phyloP scores from a whole-genome alignment of 2,329 filamentous ascomycete species.

The Colletotrichum lentis region DNA sequence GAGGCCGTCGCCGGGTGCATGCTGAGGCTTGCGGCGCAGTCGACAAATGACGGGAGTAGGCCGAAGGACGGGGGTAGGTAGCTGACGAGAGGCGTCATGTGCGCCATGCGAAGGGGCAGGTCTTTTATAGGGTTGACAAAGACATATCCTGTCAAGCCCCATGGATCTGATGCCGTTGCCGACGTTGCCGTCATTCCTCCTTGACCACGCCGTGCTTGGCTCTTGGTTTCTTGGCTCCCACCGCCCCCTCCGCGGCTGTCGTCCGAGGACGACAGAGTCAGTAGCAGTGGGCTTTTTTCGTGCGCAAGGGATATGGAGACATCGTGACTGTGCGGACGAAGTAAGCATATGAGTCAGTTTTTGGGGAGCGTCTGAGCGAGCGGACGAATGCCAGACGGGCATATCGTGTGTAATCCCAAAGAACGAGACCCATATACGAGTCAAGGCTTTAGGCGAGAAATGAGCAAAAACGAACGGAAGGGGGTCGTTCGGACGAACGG shows the following conservation, averaged over 20 bases:
- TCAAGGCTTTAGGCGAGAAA: constrained; percentile 11
- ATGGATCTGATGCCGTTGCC: constrained; percentile 2
- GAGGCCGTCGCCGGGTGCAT: constrained; percentile 57
- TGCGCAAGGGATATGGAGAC: constrained; percentile 58
- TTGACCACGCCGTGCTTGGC: background rate
- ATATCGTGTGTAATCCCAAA: constrained; percentile 22
- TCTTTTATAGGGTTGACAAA: constrained; percentile 50
- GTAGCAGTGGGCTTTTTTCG: constrained; percentile 55
- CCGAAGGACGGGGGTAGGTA: constrained; percentile 47
- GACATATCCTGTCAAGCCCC: constrained; percentile 48
- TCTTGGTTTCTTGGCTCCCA: background rate
- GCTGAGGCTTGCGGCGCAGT: constrained; percentile 51
- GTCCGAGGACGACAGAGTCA: constrained; percentile 38
- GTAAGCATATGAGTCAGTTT: constrained; percentile 29
- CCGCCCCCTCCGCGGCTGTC: background rate
- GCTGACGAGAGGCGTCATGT: constrained; percentile 53
- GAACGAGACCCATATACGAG: constrained; percentile 32
- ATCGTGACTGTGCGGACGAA: constrained; percentile 51
- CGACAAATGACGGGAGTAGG: constrained; percentile 53
- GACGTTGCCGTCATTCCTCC: background rate
- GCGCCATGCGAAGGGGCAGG: constrained; percentile 52
- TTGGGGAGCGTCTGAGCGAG: constrained; percentile 10
- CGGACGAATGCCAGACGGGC: constrained; percentile 9
- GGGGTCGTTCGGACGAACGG: constrained; percentile 24
- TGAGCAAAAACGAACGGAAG: constrained; percentile 1